Evolutionary conservation across 2,329 filamentous ascomycete genomes (phyloP).

Genomic region (Claviceps sp.): DNA sequence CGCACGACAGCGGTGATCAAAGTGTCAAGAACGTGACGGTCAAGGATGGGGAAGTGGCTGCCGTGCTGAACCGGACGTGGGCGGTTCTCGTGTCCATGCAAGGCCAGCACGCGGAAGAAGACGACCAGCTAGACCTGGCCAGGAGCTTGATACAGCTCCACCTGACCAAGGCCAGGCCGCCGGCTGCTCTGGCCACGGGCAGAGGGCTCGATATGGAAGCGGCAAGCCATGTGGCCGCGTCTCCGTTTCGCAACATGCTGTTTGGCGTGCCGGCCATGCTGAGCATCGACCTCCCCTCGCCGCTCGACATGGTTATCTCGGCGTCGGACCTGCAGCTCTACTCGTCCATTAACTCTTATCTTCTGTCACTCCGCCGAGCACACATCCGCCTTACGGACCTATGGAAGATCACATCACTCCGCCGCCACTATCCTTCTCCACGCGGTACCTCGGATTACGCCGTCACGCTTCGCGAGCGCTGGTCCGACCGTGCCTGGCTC

Average conservation of each 20-base stretch:
- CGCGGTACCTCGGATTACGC: conserved; percentile 47
- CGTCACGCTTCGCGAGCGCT: conserved; percentile 47
- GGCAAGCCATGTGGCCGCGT: conserved; percentile 27
- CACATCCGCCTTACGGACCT: conserved; percentile 74
- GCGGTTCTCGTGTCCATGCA: conserved; percentile 64
- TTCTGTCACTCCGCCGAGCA: conserved; percentile 72
- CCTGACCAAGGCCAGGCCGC: conserved; percentile 35
- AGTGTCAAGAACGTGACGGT: conserved; percentile 37
- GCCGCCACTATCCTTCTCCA: conserved; percentile 64
- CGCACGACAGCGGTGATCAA: conserved; percentile 39
- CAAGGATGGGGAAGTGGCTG: conserved; percentile 76
- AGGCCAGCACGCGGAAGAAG: conserved; percentile 57
- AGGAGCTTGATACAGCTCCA: conserved; percentile 60
- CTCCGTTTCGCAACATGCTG: conserved; percentile 66
- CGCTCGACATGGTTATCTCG: conserved; percentile 78
- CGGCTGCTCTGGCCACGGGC: conserved; percentile 24
- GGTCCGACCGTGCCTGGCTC: conserved; percentile 46
- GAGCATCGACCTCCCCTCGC: conserved; percentile 59
- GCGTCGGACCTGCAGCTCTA: conserved; percentile 65
- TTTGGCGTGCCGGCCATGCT: conserved; percentile 62
- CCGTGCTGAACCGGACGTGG: conserved; percentile 67
- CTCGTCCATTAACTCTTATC: conserved; percentile 73
- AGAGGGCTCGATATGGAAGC: conserved; percentile 19
- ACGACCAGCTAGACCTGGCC: conserved; percentile 74
- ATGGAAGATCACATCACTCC: conserved; percentile 72